A percentile compares a stretch with the other conserved stretches of the same genome.
phyloP scores from a whole-genome alignment of 768 basidiomycete species.

The Saitozyma sp. region DNA sequence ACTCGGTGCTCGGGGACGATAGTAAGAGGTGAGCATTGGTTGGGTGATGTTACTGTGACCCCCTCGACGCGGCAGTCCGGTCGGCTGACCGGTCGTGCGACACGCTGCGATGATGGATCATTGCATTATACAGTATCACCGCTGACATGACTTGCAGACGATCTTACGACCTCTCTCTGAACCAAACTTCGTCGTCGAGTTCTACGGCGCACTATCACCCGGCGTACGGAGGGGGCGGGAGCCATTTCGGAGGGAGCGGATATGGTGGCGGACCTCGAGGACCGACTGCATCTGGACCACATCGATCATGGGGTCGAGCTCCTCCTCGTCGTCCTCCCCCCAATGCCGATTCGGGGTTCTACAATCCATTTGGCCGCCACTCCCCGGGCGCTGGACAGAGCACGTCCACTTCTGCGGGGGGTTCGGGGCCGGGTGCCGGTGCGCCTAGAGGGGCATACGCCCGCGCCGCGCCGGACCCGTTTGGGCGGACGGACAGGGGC shows the following conservation, averaged over 20 bases:
- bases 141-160: no score
- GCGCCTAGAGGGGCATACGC: slow-evolving; percentile 9
- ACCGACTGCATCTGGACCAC: slow-evolving; percentile 19
- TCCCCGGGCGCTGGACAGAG: not conserved
- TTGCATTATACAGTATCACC: no score
- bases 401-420: not conserved
- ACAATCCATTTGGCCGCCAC: slow-evolving; percentile 24
- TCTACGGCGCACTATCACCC: not conserved
- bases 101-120: no score
- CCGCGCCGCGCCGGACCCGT: slow-evolving; percentile 11
- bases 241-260: not conserved
- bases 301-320: slow-evolving; percentile 28
- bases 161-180: not conserved
- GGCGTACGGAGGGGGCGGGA: not conserved
- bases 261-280: not conserved
- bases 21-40: slow-evolving; percentile 35
- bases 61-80: not conserved
- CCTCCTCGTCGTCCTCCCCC: slow-evolving; percentile 17
- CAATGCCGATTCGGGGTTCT: slow-evolving; percentile 16
- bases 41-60: not conserved
- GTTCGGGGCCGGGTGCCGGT: not conserved
- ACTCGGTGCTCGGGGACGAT: slow-evolving; percentile 47
- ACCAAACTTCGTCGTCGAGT: not conserved
- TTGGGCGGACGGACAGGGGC: slow-evolving; percentile 10
- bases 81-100: no score